Base-by-base conservation (phyloP, 2,329 filamentous ascomycete species). In the Rhytidhysteron rufulum region DNA sequence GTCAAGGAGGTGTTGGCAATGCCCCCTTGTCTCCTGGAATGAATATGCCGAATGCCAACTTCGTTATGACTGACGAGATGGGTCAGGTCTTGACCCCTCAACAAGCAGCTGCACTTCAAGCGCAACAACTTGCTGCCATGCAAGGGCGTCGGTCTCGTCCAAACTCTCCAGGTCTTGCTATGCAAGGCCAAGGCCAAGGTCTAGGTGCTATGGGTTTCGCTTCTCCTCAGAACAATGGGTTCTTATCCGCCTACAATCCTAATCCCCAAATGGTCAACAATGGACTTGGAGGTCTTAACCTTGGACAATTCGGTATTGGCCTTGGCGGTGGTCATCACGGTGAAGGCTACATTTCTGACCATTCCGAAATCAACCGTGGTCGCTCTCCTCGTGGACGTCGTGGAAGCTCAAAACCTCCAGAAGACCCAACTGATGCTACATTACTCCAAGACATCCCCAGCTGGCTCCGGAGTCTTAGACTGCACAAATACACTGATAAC, bases 401-500 rank as follows among this genome's bases (percentile, higher is more conserved):
- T 53, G 93, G 93, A 50, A 96, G 85, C 74, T 95, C 88, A 31
- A 98, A 97, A 77, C 93, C 93, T 21, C 93, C 93, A 34, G 93
- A 98, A 74, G 93, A 98, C 59, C 93, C 93, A 4, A 97, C 91
- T 16, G 93, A 98, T 66, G 85, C 86, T 13, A 82, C 78, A 31
- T 78, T 98, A 44, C 77, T 98, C 54, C 87, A 95, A 69, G 93
- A 98, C 60, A 96, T 98, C 53, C 91, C 93, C 40, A 86, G 83
- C 65, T 98, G 93, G 93, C 79, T 98, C 57, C 83, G 93, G 63
- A 96, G 89, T 65, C 77, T 97, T 62, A 83, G 93, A 45, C 76
- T 98, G 57, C 93, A 98, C 76, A 98, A 98, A 74, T 98, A 98
- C 69, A 98, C 93, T 8, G 93, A 98, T 54, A 94, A 97, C 55